Base-by-base conservation (phyloP, 495 filamentous ascomycete genomes). In the Emericellopsis terricola region DNA sequence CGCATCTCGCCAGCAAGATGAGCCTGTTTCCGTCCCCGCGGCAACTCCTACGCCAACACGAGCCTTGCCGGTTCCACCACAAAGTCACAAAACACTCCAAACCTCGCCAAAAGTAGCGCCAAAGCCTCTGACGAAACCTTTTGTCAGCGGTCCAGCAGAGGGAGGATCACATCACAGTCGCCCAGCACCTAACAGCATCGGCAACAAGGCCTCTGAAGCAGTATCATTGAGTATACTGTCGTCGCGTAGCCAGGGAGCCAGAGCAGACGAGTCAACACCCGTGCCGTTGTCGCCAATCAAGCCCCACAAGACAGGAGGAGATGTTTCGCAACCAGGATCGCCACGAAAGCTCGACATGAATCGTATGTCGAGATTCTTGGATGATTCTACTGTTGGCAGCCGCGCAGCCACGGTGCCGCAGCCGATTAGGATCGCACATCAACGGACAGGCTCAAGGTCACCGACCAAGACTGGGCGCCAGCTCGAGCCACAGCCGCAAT, bases 321-420 rank as follows among this genome's bases (percentile, higher is more conserved):
- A 47, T 3, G 41, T 34, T 19, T 52, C 62, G 11, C 51, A 56
- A 36, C 51, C 62, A 2, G 41, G 56, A 8, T 65, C 62, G n/a
- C 65, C 66, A 2, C 58, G 46, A 31, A 71, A 71, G 39, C 48
- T 71, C 6, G 58, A 68, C 42, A 33, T 65, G 46, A 69, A 63
- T 45, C 52, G 65, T 36, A 56, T 64, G 39, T 71, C 65, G 4
- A 55, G 48, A 23, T 69, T 71, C 34, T 24, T 67, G n/a, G 55
- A 58, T 27, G 48, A 59, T 8, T n/a, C n/a, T 8, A 15, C 9
- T 29, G 41, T 52, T 31, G 46, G 19, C 6, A 39, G 44, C 17
- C 29, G 40, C 8, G 45, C 13, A 8, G 26, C 21, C 13, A 4
- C 20, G 24, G 21, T 7, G 15, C 24, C 24, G 21, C 20, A 35